phyloP scores from a whole-genome alignment of 176 grass and related monocot species.

The Musa beccarii region DNA sequence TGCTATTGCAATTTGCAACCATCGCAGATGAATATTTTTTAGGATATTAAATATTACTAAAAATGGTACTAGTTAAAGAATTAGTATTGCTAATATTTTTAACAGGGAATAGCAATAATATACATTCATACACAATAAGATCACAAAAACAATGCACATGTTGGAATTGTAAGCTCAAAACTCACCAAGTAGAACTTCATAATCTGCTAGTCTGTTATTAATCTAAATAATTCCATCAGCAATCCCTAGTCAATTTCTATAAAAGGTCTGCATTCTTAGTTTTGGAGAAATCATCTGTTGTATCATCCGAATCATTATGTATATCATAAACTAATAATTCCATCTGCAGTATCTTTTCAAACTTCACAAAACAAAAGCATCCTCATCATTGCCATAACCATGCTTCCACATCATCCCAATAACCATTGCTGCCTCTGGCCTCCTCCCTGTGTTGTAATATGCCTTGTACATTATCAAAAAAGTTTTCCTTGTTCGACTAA shows the following conservation, averaged over 20 bases:
- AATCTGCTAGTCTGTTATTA: not conserved
- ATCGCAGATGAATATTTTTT: not conserved
- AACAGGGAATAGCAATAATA: not conserved
- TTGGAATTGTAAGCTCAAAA: not conserved
- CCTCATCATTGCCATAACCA: slow-evolving; percentile 29
- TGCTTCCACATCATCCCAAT: slow-evolving; percentile 77
- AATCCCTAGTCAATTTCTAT: not conserved
- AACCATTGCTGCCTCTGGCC: slow-evolving; percentile 44
- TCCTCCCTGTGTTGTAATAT: slow-evolving; percentile 41
- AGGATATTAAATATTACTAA: not conserved
- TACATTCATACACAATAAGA: not conserved
- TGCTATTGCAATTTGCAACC: not conserved
- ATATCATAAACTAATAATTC: not conserved
- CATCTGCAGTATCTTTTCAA: slow-evolving; percentile 18
- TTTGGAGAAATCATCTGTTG: not conserved
- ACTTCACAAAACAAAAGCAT: slow-evolving; percentile 25
- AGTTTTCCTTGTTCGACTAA: slow-evolving; percentile 71
- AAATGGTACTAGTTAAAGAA: not conserved
- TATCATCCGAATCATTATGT: not conserved
- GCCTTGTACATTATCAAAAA: slow-evolving; percentile 83
- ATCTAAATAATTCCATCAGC: not conserved
- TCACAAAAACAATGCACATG: no score
- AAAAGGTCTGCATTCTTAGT: not conserved
- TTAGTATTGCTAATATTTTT: not conserved
- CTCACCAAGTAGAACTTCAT: not conserved